Evolutionary conservation across 352 stramenopile species (phyloP), one percentile per base, ranked within the genome.

Genomic region (Halophytophthora batemanensis): DNA sequence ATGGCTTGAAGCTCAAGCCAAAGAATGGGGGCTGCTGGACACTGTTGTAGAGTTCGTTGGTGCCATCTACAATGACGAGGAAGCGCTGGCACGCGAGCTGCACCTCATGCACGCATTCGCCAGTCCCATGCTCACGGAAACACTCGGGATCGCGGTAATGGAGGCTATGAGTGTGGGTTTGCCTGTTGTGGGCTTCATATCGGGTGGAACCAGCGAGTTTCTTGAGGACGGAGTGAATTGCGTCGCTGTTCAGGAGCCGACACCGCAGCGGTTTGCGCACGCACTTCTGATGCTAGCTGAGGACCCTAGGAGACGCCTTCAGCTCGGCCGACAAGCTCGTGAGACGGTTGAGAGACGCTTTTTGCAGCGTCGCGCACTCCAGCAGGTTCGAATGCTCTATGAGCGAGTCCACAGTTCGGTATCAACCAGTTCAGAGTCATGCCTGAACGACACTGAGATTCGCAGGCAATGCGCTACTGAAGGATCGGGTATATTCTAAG

Each of bases 131-230:
- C 70, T 82, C 22, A 52, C 47, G 5, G 76, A 85, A 47, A 87
- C 73, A 2, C 57, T 87, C 2, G 70, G 76, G 3, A 66, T 87
- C 21, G 71, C 76, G 12, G 53, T 69, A 10, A 53, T 87, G 0
- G 76, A 87, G 52, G 76, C 76, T 13, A 84, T 87, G 76, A 82
- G 73, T 37, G 64, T 68, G 36, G 73, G 69, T 0, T 8, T 85
- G 0, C 76, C 73, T 10, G 59, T 84, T 15, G 67, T 87, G 14
- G 69, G 64, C 19, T 87, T 82, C n/a, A 60, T 66, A 4, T 69
- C 61, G 0, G 68, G 52, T 6, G 76, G 76, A 14, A 64, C 71
- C 0, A 50, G 53, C 6, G 76, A 85, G 35, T 87, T 75, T 45
- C 49, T 87, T 11, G 45, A 69, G 5, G 48, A 87, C 42, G 46